Base-by-base conservation (phyloP, 164 flowering plant genomes). In the Hamamelis virginiana region DNA sequence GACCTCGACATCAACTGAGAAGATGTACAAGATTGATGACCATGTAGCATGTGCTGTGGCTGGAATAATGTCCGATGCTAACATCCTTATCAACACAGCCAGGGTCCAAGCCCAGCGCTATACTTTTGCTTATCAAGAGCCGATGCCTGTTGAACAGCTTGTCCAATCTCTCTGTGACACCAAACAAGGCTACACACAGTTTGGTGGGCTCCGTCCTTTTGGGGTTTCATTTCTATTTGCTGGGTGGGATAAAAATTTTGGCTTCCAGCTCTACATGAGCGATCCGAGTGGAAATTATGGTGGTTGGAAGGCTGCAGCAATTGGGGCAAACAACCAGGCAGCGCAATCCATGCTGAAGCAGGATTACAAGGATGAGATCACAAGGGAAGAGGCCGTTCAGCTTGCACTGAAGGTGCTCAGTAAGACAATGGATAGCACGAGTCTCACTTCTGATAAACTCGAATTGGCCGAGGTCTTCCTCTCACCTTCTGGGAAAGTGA, bases 21-120 rank as follows among this genome's bases (percentile, higher is more conserved):
- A 87, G 74, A 87, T 85, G 91, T 87, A 87, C 83, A 87, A 87
- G 76, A 83, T 87, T 25, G 91, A 87, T 67, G 86, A 87, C 71
- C 91, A 87, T 62, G 82, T 87, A 15, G 91, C 89, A 0, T 87
- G 91, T 80, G 89, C 87, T 56, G 91, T 87, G 33, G 91, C 91
- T 67, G 91, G 91, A 38, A 87, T 85, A 11, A 87, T 87, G 91
- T 87, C 91, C 59, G 91, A 87, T 79, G 91, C 91, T 62, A 87
- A 87, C 81, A 87, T 87, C 63, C 81, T 87, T 0, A 83, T 87
- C 68, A 87, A 85, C 82, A 87, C 88, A 0, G 89, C 89, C 3
- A 66, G 91, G 65, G 83, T 85, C 68, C 89, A 87, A 74, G 89
- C 91, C 21, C 91, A 84, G 69, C 86, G 89, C 57, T 85, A 85